Evolutionary conservation across 2,329 filamentous ascomycete species (phyloP).

Genomic region (Cadophora luteo-olivacea): DNA sequence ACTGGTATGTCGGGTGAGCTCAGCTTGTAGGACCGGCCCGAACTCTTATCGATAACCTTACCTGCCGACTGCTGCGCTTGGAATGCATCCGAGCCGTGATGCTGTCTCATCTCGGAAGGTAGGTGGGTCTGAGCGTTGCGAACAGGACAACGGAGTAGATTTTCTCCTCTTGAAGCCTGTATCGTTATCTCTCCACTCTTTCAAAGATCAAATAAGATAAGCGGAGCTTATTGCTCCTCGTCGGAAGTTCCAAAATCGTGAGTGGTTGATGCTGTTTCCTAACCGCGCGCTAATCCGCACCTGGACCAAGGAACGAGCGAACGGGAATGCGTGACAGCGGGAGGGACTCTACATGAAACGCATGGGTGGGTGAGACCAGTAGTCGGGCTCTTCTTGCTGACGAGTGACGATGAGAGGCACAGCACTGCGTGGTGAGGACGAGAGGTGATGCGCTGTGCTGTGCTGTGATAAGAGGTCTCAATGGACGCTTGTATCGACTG

Average conservation of each 20-base stretch:
- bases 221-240: no score
- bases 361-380: constrained; percentile 7
- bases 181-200: no score
- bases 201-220: no score
- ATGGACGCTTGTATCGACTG: background rate
- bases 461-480: background rate
- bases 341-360: background rate
- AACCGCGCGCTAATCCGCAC: background rate
- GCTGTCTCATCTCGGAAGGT: no score
- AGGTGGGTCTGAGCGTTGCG: no score
- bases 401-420: constrained; percentile 4
- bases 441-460: background rate
- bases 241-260: no score
- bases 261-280: background rate
- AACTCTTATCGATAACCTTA: background rate
- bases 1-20: background rate
- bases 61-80: background rate
- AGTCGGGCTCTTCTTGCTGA: background rate
- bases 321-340: constrained; percentile 4
- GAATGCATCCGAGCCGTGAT: background rate
- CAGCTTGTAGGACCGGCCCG: background rate
- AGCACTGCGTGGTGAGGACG: constrained; percentile 2
- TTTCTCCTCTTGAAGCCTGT: no score
- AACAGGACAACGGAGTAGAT: no score
- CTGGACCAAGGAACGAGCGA: background rate